Conservation (phyloP, 1,284 basidiomycete genomes). For the Termitomyces sp. region DNA sequence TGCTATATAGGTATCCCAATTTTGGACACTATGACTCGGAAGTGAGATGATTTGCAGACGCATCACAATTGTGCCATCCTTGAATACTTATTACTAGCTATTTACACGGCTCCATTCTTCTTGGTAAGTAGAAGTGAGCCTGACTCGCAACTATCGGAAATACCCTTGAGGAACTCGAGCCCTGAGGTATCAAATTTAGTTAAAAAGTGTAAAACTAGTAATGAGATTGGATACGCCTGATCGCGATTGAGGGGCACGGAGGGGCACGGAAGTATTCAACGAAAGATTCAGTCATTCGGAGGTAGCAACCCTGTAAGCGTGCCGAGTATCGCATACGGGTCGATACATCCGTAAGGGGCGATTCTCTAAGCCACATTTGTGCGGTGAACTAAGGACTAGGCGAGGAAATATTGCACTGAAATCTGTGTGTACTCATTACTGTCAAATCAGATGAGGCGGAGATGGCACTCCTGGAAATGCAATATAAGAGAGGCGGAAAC, state of each 20-base stretch:
- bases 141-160: constrained; percentile 8
- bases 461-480: constrained; percentile 11
- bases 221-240: constrained; percentile 17
- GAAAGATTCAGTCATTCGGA: constrained; percentile 31
- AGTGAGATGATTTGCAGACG: constrained; percentile 8
- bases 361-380: constrained; percentile 10
- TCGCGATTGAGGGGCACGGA: constrained; percentile 18
- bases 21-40: not conserved
- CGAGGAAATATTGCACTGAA: constrained; percentile 9
- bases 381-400: constrained; percentile 15
- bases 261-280: not conserved
- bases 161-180: not conserved
- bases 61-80: not conserved
- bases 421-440: constrained; percentile 15
- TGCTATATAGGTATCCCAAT: too few species aligned
- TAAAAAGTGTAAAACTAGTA: constrained; percentile 15
- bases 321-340: constrained; percentile 13
- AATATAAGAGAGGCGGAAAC: constrained; percentile 19
- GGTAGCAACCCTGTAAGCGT: constrained; percentile 16
- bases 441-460: constrained; percentile 22
- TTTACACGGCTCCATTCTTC: constrained; percentile 5
- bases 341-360: constrained; percentile 18
- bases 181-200: constrained; percentile 16
- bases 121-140: not conserved
- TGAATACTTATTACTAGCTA: constrained; percentile 2